phyloP scores from a whole-genome alignment of 2,329 filamentous ascomycete genomes.

The Diaporthe vexans region DNA sequence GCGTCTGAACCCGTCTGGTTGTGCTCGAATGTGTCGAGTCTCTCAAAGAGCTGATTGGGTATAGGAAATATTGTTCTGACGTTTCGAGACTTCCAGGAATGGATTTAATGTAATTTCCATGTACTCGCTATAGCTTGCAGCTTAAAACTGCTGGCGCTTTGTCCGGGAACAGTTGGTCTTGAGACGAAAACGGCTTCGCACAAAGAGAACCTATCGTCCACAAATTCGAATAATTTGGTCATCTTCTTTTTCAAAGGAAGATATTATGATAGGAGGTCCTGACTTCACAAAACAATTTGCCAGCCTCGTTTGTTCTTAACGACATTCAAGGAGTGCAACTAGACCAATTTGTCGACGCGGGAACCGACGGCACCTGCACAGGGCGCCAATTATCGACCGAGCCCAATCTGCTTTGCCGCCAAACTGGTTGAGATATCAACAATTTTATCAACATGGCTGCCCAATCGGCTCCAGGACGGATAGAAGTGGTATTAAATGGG shows the following conservation, averaged over 20 bases:
- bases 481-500: not conserved
- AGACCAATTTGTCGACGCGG: too few species aligned
- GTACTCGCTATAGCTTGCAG: not conserved
- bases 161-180: too few species aligned
- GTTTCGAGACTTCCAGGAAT: not conserved
- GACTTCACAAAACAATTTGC: not conserved
- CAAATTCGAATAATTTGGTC: too few species aligned
- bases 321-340: not conserved
- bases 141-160: not conserved
- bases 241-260: not conserved
- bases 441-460: not conserved
- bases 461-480: too few species aligned
- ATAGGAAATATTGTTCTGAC: not conserved
- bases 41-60: too few species aligned
- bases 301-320: not conserved
- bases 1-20: too few species aligned
- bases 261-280: not conserved
- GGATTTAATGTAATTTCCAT: too few species aligned
- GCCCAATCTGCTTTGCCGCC: not conserved
- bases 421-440: fast-evolving
- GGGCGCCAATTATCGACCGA: too few species aligned
- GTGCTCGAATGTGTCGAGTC: too few species aligned
- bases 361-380: not conserved
- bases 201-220: not conserved
- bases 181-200: slow-evolving; percentile 13